Evolutionary conservation across 139 green algal genomes (phyloP).

Genomic region (Astrephomene gubernaculifera): DNA sequence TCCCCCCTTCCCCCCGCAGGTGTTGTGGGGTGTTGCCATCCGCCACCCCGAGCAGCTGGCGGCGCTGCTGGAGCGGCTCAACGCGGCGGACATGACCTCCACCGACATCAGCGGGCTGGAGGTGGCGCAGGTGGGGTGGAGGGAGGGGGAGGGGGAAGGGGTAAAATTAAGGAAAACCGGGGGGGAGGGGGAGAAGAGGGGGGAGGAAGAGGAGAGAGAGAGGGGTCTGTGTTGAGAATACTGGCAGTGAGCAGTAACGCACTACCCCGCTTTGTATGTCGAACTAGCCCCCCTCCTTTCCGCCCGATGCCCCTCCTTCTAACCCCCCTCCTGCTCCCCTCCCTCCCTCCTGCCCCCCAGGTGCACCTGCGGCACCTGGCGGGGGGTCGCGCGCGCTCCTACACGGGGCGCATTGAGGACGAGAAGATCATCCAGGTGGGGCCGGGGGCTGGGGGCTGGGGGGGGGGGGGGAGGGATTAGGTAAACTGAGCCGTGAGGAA

Average conservation of each 20-base stretch:
- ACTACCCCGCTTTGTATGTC: too few species aligned
- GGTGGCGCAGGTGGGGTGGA: slow-evolving; percentile 63
- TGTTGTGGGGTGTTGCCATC: slow-evolving; percentile 81
- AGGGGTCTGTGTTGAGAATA: too few species aligned
- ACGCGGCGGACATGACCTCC: slow-evolving; percentile 68
- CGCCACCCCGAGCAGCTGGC: slow-evolving; percentile 51
- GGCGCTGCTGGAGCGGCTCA: slow-evolving; percentile 76
- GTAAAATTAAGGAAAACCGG: neutral
- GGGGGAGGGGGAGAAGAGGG: neutral
- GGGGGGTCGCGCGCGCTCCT: slow-evolving; percentile 80
- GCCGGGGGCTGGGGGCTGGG: neutral
- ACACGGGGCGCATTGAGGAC: slow-evolving; percentile 55
- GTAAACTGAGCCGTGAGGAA: too few species aligned
- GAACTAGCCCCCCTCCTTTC: neutral
- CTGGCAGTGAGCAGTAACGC: too few species aligned
- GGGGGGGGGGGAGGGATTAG: too few species aligned
- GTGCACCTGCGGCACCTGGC: slow-evolving; percentile 94
- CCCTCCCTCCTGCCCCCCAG: slow-evolving; percentile 50
- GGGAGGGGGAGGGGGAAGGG: neutral
- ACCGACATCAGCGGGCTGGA: slow-evolving; percentile 82
- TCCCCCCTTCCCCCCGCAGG: slow-evolving; percentile 43
- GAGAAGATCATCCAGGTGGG: slow-evolving; percentile 52
- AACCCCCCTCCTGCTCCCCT: neutral
- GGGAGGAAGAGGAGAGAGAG: neutral
- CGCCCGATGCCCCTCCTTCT: neutral